Evolutionary conservation across 352 stramenopile genomes (phyloP), one percentile per base, ranked within the genome.

Genomic region (Bremia lactucae): DNA sequence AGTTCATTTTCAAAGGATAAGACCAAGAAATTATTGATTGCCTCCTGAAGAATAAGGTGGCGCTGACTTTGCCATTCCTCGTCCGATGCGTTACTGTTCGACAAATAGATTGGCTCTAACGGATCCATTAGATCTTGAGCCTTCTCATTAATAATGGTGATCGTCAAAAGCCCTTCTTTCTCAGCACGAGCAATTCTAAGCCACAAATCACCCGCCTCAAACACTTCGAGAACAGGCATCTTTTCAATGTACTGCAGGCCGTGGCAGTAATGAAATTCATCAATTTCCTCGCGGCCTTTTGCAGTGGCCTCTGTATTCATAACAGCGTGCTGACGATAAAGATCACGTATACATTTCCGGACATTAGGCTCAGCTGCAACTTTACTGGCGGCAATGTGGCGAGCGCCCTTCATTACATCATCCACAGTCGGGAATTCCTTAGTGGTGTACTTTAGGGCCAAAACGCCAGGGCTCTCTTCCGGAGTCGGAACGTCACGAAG

Each of bases 201-300:
- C 75, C 75, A 94, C 52, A 92, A 36, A 40, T 87, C 77, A 16
- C 68, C 73, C 21, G 62, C 68, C 26, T 83, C 71, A 33, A 92
- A 70, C 8, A 87, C 55, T 16, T 94, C 79, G 25, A 76, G 44
- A n/a, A 81, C 72, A n/a, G 77, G 74, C 79, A 92, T 91, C 7
- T 73, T 76, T 6, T 74, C 65, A 22, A 94, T 68, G 36, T 94
- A 94, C 52, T 94, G 82, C 19, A 94, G 46, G 18, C 82, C 82
- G 29, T 94, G 77, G 4, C 64, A 81, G 31, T 88, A 92, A 43
- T 94, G 82, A 36, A 92, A 92, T 45, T 92, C 79, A 29, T 94
- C 82, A 20, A 94, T 82, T 57, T 94, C 82, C 46, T 92, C 82
- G 3, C 76, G 63, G 4, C 82, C 82, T 49, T 94, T 94, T 2